These are phyloP conservation scores for Solanum okadae DNA, from an alignment of 257 asterid species.

Conservation along the genomic window DNA sequence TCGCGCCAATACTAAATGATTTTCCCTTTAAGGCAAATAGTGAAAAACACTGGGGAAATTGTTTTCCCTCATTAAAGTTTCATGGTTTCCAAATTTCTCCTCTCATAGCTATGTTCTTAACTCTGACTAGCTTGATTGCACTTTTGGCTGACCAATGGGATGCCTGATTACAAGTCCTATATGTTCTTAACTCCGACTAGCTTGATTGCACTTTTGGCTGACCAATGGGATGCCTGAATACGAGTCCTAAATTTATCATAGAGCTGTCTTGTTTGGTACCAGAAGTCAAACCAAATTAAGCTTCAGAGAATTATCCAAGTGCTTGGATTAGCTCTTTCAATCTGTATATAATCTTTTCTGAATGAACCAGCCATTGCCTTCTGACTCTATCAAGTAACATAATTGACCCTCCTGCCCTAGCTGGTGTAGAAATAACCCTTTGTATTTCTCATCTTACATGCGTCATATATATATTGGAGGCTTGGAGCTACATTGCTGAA, in stretches of 20 bases:
- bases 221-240: not conserved
- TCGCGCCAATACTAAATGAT: not conserved
- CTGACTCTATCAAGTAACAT: not conserved
- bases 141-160: not conserved
- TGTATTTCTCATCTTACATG: not conserved
- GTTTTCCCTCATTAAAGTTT: not conserved
- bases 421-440: not conserved
- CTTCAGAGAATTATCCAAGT: not conserved
- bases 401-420: not conserved
- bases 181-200: not conserved
- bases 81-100: not conserved
- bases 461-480: not conserved
- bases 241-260: not conserved
- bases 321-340: not conserved
- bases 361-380: not conserved
- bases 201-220: not conserved
- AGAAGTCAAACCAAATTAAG: not conserved
- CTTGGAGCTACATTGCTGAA: not conserved
- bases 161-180: not conserved
- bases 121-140: not conserved
- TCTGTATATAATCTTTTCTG: not conserved
- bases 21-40: not conserved
- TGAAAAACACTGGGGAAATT: not conserved
- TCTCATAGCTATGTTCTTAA: not conserved
- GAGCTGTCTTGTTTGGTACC: not conserved